A percentile compares a stretch with the other conserved stretches of the same genome.
phyloP scores from a whole-genome alignment of 2,329 filamentous ascomycete species.

The Colletotrichum liriopes region DNA sequence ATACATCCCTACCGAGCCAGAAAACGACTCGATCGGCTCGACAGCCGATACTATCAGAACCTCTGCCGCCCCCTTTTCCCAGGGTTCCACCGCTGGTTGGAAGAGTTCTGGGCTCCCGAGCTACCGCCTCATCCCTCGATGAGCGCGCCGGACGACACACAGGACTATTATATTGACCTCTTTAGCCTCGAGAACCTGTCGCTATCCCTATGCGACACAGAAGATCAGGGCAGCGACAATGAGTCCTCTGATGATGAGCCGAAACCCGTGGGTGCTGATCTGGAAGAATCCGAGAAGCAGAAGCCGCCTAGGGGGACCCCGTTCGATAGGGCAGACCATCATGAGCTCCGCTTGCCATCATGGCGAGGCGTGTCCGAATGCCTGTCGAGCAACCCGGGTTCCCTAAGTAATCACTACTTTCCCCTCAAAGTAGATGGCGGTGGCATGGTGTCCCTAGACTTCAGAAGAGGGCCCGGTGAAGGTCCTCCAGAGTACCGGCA shows the following conservation, averaged over 20 bases:
- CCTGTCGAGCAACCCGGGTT: constrained; percentile 11
- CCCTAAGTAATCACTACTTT: constrained; percentile 13
- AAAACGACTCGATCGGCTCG: background rate
- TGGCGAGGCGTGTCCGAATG: background rate
- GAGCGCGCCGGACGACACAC: background rate
- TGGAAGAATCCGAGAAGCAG: background rate
- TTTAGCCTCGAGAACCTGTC: constrained; percentile 2
- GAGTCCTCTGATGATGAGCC: background rate
- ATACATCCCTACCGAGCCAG: constrained; percentile 12
- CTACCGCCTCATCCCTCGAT: background rate
- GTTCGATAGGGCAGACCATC: background rate
- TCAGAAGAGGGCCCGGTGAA: background rate
- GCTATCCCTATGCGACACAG: too few relatives aligned
- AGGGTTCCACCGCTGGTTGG: constrained; percentile 18
- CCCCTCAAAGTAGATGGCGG: constrained; percentile 5
- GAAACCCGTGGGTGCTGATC: background rate
- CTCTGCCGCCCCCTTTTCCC: constrained; percentile 33
- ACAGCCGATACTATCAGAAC: constrained; percentile 28
- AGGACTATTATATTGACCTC: constrained; percentile 17
- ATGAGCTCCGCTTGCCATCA: background rate
- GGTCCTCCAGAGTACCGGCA: background rate
- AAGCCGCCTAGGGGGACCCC: background rate
- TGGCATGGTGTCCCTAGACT: background rate
- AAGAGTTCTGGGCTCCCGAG: constrained; percentile 5
- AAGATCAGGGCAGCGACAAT: too few relatives aligned